Base-by-base conservation (phyloP, 2,329 filamentous ascomycete genomes). In the Colletotrichum sp. region DNA sequence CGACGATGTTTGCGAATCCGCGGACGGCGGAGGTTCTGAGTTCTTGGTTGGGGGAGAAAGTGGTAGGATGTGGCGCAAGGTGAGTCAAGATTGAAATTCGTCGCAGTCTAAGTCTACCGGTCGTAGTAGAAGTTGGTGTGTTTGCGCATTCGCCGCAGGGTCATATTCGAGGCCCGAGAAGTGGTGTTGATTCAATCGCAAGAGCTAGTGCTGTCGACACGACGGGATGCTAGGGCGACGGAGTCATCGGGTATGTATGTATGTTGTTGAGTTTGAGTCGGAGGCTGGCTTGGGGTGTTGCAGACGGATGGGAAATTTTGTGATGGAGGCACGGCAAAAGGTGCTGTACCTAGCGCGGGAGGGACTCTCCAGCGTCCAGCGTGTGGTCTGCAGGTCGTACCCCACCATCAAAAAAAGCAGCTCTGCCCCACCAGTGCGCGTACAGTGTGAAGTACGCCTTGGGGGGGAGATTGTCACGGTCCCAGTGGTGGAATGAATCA, bases 331-430 rank as follows among this genome's bases (percentile, higher is more conserved):
- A 72, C 69, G 24, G 68, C 57, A 49, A 59, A 57, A 26, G 44
- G 34, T 49, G 18, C 39, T 49, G 39, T 28, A 63, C 28, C n/a
- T 57, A 63, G 72, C 68, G 72, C 60, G 44, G 72, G 44, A 71
- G 68, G 72, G 60, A 75, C 49, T 21, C 10, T 52, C 44, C 44
- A 52, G 44, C n/a, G 44, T 21, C 44, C 36, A n/a, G 18, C 5
- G 34, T 44, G 2, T 21, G 72, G 8, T 34, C 21, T 75, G 72
- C 49, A 76, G 72, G 72, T 77, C 75, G 75, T 77, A 75, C 75
- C 75, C 75, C 75, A 77, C 75, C 75, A 76, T 65, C 72, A 18
- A 75, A 75, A 75, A 75, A 75, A 60, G 21, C 72, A 75, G 68
- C 59, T 49, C 24, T 32, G 67, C 68, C 68, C 72, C 68, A 39